phyloP scores from a whole-genome alignment of 2,329 filamentous ascomycete genomes.

The Hymenoscyphus fructigenus region DNA sequence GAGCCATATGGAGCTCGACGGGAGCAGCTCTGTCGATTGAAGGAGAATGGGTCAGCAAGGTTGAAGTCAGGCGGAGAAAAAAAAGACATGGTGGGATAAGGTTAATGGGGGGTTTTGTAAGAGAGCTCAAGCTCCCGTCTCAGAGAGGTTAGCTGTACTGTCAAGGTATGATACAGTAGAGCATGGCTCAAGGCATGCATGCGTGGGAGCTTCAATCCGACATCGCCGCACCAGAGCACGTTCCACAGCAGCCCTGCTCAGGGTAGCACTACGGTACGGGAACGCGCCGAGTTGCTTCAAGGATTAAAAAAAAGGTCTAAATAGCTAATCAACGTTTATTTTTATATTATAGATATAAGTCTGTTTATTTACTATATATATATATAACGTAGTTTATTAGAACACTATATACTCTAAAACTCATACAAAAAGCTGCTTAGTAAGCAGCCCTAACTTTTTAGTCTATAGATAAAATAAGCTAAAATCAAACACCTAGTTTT shows the following conservation, averaged over 20 bases:
- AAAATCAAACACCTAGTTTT: too few species aligned
- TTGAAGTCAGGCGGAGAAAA: neutral
- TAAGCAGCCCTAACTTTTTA: too few species aligned
- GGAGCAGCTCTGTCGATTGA: neutral
- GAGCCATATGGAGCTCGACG: neutral
- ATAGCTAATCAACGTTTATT: too few species aligned
- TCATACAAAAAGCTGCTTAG: too few species aligned
- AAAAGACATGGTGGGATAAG: neutral
- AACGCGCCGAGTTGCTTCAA: too few species aligned
- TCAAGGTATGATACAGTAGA: neutral
- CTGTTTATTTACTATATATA: too few species aligned
- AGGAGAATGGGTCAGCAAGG: neutral
- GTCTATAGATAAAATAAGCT: too few species aligned
- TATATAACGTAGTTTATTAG: too few species aligned
- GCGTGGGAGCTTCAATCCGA: neutral
- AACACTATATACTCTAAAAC: too few species aligned
- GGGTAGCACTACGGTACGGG: neutral
- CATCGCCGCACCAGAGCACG: neutral
- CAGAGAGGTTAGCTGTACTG: neutral
- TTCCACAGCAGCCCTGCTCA: neutral
- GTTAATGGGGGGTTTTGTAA: neutral
- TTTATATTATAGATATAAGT: too few species aligned
- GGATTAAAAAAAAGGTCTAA: too few species aligned
- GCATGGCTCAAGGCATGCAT: conserved; percentile 3
- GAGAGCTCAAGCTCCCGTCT: neutral